A percentile compares a stretch with the other conserved stretches of the same genome.
Evolutionary conservation across 345 rosid genomes (phyloP).

Genomic region (Salix exigua): DNA sequence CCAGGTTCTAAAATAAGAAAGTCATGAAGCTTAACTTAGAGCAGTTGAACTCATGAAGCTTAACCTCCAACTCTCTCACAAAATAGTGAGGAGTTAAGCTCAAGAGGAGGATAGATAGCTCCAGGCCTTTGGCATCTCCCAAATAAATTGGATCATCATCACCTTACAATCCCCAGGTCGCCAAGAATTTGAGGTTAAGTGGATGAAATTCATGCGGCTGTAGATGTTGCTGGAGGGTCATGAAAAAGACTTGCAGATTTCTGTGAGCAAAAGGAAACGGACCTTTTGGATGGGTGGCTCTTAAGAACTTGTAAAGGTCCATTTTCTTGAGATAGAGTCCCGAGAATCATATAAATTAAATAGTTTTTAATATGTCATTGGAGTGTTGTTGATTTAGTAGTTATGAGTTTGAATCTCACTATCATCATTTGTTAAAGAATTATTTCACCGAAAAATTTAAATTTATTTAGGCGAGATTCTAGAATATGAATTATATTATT

Average conservation of each 20-base stretch:
- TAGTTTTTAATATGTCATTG: too few relatives aligned
- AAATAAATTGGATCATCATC: background rate
- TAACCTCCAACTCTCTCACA: background rate
- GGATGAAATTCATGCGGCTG: background rate
- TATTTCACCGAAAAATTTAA: too few relatives aligned
- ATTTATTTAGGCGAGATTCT: too few relatives aligned
- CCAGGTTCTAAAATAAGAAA: too few relatives aligned
- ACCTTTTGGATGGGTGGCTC: background rate
- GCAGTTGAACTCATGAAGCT: background rate
- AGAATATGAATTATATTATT: too few relatives aligned
- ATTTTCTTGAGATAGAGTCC: background rate
- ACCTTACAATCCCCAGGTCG: background rate
- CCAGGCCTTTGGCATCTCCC: background rate
- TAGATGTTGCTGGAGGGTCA: background rate
- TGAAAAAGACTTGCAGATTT: background rate
- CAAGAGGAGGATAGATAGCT: background rate
- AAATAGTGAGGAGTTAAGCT: background rate
- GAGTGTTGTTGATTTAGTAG: too few relatives aligned
- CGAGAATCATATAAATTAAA: background rate
- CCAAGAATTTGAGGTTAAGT: background rate
- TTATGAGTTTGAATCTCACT: accelerated
- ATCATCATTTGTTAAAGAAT: too few relatives aligned
- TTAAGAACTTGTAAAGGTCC: background rate
- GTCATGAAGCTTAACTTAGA: too few relatives aligned
- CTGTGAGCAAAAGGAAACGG: background rate